Evolutionary conservation across 768 basidiomycete species (phyloP), one percentile per base, ranked within the genome.

Genomic region (Tylopilus sp.): DNA sequence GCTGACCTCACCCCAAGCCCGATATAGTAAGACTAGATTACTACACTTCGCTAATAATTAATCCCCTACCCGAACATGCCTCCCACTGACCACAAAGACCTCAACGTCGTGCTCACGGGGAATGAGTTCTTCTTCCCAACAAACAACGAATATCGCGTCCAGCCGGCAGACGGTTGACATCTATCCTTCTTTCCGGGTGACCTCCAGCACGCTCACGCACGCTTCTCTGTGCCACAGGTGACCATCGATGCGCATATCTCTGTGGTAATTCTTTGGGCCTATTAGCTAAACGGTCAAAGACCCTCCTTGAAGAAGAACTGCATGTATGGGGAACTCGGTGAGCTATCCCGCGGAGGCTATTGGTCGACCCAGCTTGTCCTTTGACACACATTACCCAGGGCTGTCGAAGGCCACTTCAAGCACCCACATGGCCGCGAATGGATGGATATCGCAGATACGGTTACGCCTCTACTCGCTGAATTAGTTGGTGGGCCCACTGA

Each of bases 231-330:
- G 38, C 42, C 41, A 49, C 55, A 74, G 70, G 68, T 76, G 80
- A 81, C 44, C 67, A 64, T 49, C 72, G 75, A 49, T 85, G 82
- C 67, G 82, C 85, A 30, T 99, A 99, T 69, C 83, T 99, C 46
- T 95, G 91, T 66, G 97, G 97, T 30, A 98, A 99, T 73, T 98
- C 94, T 22, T 79, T 98, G 10, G 97, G 97, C 4, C 76, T 87
- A 48, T 73, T 91, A 62, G 81, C 89, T 40, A 90, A 84, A 66
- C 75, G 81, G 33, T 88, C 94, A 26, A 78, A 79, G 56, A 66
- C 75, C 53, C 75, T 94, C 40, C 74, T 98, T 15, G 73, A 87
- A 55, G 82, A 95, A 69, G 97, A 99, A 69, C 69, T 98, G 45
- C 66, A 79, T 44, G 85, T 85, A 25, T 99, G 97, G 97, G 83